Base-by-base conservation (phyloP, 306 rosid species). In the Clitoria ternatea region DNA sequence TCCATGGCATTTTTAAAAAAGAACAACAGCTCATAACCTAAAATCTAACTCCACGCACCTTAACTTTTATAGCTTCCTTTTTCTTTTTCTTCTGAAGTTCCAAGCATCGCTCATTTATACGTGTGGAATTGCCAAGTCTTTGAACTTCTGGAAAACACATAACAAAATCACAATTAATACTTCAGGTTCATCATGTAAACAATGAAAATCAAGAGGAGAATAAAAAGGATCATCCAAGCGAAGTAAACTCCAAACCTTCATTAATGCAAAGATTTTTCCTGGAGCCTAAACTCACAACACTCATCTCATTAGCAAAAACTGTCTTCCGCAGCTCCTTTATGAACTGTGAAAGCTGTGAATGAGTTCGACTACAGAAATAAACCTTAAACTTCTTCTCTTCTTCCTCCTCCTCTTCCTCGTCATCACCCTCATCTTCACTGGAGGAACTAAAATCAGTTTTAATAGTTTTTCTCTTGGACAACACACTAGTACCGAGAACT, bases 331-430 rank as follows among this genome's bases (percentile, higher is more conserved):
- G 80, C 86, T 93, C 98, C 86, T 79, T 87, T 62, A 90, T 62
- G 69, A 93, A 93, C 79, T 93, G 97, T 1, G 97, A 93, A 57
- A 93, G 98, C 79, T 93, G 97, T 1, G 98, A 93, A 82, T 93
- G 98, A 0, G 98, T 90, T 77, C 97, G 83, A 73, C 97, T 90
- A 59, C 98, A 90, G 75, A 90, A 93, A 73, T 84, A 93, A 59
- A 90, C 90, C 83, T 87, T 85, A 23, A 84, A 73, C 76, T 65
- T 85, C 80, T 85, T 77, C 62, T 83, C 88, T 66, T 81, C 83
- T 45, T 61, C 84, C 55, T 79, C 75, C 2, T 81, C 87, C 36
- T 79, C 83, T 1, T 75, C 78, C 3, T 82, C 88, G 8, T 73
- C 73, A 22, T 60, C 84, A 50, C 75, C 71, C 77, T 84, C 89